These are phyloP conservation scores for Chlamydomonas sp. DNA, from an alignment of 139 green algal species.

Conservation along the genomic window DNA sequence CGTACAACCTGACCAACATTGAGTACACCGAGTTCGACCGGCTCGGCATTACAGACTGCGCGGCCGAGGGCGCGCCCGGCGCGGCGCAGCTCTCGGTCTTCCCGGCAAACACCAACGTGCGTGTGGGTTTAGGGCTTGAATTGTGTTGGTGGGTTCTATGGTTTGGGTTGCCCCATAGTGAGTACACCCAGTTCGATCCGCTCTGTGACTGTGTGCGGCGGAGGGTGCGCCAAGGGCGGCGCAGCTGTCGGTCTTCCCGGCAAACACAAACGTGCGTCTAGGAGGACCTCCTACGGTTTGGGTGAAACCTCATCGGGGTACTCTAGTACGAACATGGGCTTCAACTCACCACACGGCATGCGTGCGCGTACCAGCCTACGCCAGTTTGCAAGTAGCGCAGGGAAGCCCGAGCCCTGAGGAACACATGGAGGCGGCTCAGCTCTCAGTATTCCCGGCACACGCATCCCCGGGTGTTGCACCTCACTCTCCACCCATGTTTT, in stretches of 20 bases:
- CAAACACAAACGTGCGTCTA: slow-evolving; percentile 99
- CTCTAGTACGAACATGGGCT: slow-evolving; percentile 95
- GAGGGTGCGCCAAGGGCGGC: slow-evolving; percentile 20
- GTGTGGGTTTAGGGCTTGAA: no score
- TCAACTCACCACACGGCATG: no score
- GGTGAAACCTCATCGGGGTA: slow-evolving; percentile 98
- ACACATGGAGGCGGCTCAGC: no score
- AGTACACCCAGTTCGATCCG: slow-evolving; percentile 97
- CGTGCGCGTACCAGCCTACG: no score
- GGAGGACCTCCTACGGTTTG: no score
- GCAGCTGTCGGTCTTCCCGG: slow-evolving; percentile 64
- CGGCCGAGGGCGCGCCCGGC: slow-evolving; percentile 23
- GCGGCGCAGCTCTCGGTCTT: slow-evolving; percentile 45
- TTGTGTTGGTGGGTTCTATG: no score
- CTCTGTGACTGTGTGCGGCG: slow-evolving; percentile 65
- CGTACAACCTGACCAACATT: slow-evolving; percentile 89
- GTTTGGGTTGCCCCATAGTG: slow-evolving; percentile 95
- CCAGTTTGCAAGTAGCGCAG: no score
- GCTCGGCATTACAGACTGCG: slow-evolving; percentile 75
- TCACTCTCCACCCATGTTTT: no score
- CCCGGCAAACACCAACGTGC: slow-evolving; percentile 98
- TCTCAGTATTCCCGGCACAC: no score
- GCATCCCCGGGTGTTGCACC: no score
- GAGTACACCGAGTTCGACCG: slow-evolving; percentile 98
- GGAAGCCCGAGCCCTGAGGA: no score